phyloP scores from a whole-genome alignment of 176 grass and related monocot genomes.

The Alloteropsis semialata region DNA sequence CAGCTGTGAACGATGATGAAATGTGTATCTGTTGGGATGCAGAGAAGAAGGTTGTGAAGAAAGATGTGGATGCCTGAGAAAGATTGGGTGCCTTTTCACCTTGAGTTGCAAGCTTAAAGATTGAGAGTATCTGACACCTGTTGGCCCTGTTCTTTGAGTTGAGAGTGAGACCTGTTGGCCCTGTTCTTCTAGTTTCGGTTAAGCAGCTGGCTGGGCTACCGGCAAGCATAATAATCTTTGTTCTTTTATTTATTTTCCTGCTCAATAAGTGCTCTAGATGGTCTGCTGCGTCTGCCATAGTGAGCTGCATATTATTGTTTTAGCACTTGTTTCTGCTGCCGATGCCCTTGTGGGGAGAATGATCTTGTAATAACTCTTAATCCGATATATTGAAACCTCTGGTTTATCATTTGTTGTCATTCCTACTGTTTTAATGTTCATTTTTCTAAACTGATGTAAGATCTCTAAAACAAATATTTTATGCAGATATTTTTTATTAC shows the following conservation, averaged over 20 bases:
- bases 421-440: background rate
- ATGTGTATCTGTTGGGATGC: constrained; percentile 13
- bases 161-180: too few relatives aligned
- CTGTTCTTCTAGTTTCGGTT: constrained; percentile 39
- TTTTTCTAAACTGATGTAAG: background rate
- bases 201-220: constrained; percentile 54
- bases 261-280: constrained; percentile 65
- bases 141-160: constrained; percentile 34
- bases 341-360: constrained; percentile 38
- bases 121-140: constrained; percentile 27
- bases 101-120: constrained; percentile 34
- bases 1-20: background rate
- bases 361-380: constrained; percentile 19
- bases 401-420: background rate
- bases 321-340: constrained; percentile 16
- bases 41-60: background rate
- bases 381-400: background rate
- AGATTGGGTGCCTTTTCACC: background rate
- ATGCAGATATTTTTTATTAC: background rate
- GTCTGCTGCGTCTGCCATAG: constrained; percentile 74
- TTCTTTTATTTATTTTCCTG: constrained; percentile 19
- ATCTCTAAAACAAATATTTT: background rate
- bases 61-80: constrained; percentile 28
- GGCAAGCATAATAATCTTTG: constrained; percentile 11
- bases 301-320: constrained; percentile 30